phyloP scores from a whole-genome alignment of 2,329 filamentous ascomycete genomes.

The Hypoxylon sp. region DNA sequence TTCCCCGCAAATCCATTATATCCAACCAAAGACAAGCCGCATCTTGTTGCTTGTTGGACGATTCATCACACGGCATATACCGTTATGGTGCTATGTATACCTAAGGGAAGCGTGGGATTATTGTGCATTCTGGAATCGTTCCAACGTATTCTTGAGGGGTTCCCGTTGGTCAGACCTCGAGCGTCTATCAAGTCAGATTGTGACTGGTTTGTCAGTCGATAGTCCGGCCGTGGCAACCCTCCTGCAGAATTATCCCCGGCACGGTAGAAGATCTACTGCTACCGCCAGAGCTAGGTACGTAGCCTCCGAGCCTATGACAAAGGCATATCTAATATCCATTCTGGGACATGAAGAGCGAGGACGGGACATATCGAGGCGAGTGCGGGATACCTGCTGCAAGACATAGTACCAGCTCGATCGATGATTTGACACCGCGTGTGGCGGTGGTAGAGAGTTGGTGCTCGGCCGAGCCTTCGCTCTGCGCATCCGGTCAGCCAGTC shows the following conservation, averaged over 20 bases:
- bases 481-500: no score
- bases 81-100: conserved; percentile 18
- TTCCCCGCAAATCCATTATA: conserved; percentile 42
- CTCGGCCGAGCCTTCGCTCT: conserved; percentile 19
- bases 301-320: conserved; percentile 16
- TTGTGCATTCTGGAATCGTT: conserved; percentile 37
- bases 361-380: conserved; percentile 24
- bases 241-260: conserved; percentile 37
- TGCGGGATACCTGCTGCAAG: conserved; percentile 7
- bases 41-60: conserved; percentile 16
- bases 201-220: conserved; percentile 25
- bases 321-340: conserved; percentile 9
- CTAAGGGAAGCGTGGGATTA: conserved; percentile 17
- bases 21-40: conserved; percentile 32
- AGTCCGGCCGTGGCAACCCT: conserved; percentile 24
- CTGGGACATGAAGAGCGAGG: conserved; percentile 11
- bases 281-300: conserved; percentile 17
- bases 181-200: conserved; percentile 25
- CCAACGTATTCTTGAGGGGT: conserved; percentile 18
- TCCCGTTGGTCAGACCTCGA: not conserved
- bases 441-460: no score
- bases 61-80: conserved; percentile 29
- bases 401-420: conserved; percentile 15
- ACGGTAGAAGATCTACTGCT: conserved; percentile 35
- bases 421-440: conserved; percentile 13